Evolutionary conservation across 2,329 filamentous ascomycete species (phyloP).

Genomic region (Beauveria australis): DNA sequence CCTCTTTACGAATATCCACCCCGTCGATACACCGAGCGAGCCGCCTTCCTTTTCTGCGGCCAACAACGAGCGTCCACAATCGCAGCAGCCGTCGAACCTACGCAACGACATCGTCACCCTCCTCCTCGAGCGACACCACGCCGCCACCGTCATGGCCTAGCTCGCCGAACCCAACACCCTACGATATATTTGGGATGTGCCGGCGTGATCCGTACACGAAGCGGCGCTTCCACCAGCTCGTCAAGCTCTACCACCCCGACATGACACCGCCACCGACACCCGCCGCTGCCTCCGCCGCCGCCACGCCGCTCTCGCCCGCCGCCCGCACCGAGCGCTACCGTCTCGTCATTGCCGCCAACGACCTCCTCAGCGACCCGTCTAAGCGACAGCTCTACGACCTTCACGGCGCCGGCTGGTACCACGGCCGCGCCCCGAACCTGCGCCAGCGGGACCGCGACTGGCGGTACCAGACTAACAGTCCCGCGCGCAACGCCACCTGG

Average conservation of each 20-base stretch:
- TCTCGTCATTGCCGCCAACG: conserved; percentile 78
- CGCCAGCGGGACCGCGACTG: conserved; percentile 38
- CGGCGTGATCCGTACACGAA: conserved; percentile 69
- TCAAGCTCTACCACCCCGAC: conserved; percentile 95
- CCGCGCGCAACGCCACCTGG: conserved; percentile 79
- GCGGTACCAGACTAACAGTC: conserved; percentile 38
- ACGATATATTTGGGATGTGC: conserved; percentile 68
- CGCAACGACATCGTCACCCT: neutral
- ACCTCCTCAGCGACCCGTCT: conserved; percentile 72
- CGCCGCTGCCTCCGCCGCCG: conserved; percentile 17
- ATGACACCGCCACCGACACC: conserved; percentile 27
- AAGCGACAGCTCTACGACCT: conserved; percentile 77
- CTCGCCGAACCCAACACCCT: conserved; percentile 61
- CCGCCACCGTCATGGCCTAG: conserved; percentile 36
- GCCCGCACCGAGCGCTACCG: conserved; percentile 81
- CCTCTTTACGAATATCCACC: neutral
- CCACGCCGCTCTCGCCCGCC: conserved; percentile 37
- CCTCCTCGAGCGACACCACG: conserved; percentile 2
- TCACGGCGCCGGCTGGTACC: conserved; percentile 73
- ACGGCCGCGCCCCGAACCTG: conserved; percentile 41
- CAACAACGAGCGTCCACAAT: neutral
- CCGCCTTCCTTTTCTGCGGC: neutral
- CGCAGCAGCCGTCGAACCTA: conserved; percentile 1
- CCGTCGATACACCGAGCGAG: neutral
- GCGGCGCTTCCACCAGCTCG: conserved; percentile 75